phyloP scores from a whole-genome alignment of 169 alveolate species.

The Eimeria acervulina region DNA sequence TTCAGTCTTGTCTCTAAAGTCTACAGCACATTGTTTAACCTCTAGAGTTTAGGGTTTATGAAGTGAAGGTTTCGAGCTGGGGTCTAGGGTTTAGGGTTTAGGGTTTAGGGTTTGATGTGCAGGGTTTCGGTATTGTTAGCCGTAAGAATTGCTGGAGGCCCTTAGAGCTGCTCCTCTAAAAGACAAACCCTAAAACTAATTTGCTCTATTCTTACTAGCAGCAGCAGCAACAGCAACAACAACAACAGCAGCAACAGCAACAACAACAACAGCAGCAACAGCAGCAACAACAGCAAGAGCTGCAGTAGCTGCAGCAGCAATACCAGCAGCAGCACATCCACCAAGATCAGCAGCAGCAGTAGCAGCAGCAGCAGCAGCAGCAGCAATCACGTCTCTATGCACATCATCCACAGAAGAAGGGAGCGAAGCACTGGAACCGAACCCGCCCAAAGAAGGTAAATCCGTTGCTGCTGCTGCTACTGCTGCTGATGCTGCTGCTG shows the following conservation, averaged over 20 bases:
- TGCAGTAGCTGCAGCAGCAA: conserved; percentile 62
- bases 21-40: background rate
- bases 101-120: conserved; percentile 49
- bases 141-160: background rate
- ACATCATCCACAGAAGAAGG: conserved; percentile 57
- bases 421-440: conserved; percentile 74
- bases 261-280: background rate
- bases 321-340: conserved; percentile 45
- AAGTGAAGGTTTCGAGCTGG: background rate
- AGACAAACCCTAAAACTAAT: background rate
- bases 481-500: conserved; percentile 16
- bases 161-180: background rate
- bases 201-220: background rate
- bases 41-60: background rate
- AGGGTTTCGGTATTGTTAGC: no score
- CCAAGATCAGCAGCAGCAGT: conserved; percentile 35
- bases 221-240: conserved; percentile 42
- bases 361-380: conserved; percentile 77
- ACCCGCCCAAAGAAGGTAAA: conserved; percentile 61
- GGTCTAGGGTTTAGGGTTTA: background rate
- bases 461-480: conserved; percentile 18
- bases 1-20: background rate
- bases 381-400: conserved; percentile 29
- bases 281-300: background rate
- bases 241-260: background rate